Conservation (phyloP, 2,329 filamentous ascomycete species). For the Anthostomella pinea region DNA sequence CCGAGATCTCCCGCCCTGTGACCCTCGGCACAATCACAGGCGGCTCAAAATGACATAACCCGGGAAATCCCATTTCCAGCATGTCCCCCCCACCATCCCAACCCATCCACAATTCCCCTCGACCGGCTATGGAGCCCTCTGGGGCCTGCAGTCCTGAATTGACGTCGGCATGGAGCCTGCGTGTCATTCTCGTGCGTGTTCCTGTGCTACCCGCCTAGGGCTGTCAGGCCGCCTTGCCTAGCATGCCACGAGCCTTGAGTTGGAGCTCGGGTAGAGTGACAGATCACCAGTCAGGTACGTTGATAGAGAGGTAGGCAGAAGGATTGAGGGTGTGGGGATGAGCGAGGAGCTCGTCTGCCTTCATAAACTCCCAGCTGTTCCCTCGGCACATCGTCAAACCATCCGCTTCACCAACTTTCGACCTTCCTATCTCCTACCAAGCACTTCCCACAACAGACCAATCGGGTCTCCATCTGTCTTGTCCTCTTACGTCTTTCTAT, state of each 20-base stretch:
- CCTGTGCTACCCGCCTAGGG: slow-evolving; percentile 16
- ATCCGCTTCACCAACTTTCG: slow-evolving; percentile 13
- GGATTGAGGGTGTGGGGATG: slow-evolving; percentile 6
- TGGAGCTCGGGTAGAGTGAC: not conserved
- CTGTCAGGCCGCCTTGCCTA: too few species aligned
- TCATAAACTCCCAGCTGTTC: slow-evolving; percentile 17
- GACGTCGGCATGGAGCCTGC: slow-evolving; percentile 4
- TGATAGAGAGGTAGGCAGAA: not conserved
- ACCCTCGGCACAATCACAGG: slow-evolving; percentile 17
- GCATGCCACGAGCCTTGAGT: not conserved
- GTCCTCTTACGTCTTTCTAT: slow-evolving; percentile 9
- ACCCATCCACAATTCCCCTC: slow-evolving; percentile 22
- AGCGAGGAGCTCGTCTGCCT: not conserved
- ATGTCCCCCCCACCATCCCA: slow-evolving; percentile 6
- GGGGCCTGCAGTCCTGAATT: not conserved
- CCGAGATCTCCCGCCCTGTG: slow-evolving; percentile 32
- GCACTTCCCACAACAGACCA: slow-evolving; percentile 3
- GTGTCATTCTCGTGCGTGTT: slow-evolving; percentile 3
- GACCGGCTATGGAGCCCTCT: slow-evolving; percentile 13
- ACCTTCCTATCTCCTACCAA: slow-evolving; percentile 5
- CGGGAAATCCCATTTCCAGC: slow-evolving; percentile 34
- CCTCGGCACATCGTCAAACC: slow-evolving; percentile 20
- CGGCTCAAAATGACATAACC: slow-evolving; percentile 23
- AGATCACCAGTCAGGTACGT: not conserved
- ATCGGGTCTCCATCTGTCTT: slow-evolving; percentile 3